Base-by-base conservation (phyloP, 768 basidiomycete species). In the Amanita exitialis region DNA sequence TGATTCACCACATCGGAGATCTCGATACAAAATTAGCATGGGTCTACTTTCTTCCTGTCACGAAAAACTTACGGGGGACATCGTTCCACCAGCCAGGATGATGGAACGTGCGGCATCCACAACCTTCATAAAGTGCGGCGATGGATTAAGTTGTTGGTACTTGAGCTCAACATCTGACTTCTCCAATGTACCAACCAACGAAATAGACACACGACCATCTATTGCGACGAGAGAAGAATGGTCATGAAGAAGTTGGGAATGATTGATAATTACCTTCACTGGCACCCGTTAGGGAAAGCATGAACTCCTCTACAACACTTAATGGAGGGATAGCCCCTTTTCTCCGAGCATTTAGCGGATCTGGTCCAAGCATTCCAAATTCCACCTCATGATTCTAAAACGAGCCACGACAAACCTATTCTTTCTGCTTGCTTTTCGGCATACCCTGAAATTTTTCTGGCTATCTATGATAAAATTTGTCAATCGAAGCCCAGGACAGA, bases 81-180 rank as follows among this genome's bases (percentile, higher is more conserved):
- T 97, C 0, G 95, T 99, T 4, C 95, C 95, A 7, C 95, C 95
- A 6, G 96, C 95, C 35, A 99, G 71, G 25, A 98, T 69, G n/a
- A 98, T 83, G 2, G 87, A 77, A 34, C 90, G 71, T 1, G 93
- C 90, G 21, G 75, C 72, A 16, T 91, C 82, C 0, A 90, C 79
- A 5, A 97, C 77, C n/a, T 90, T 86, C 49, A 75, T 70, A 61
- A 98, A 98, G 52, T 83, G 75, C 5, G 89, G 86, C 1, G 90
- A 79, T 1, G 96, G 94, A 59, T 98, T 97, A 20, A 99, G 76
- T 16, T 92, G 80, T 55, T 96, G 88, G 59, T 96, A 99, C 60
- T 87, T 91, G 47, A 97, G 69, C 53, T 85, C 82, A 4, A 88
- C 71, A 28, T 68, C 71, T 53, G 67, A 68, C 28, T 70, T 67